Evolutionary conservation across 345 rosid species (phyloP).

Genomic region (Populus euphratica): DNA sequence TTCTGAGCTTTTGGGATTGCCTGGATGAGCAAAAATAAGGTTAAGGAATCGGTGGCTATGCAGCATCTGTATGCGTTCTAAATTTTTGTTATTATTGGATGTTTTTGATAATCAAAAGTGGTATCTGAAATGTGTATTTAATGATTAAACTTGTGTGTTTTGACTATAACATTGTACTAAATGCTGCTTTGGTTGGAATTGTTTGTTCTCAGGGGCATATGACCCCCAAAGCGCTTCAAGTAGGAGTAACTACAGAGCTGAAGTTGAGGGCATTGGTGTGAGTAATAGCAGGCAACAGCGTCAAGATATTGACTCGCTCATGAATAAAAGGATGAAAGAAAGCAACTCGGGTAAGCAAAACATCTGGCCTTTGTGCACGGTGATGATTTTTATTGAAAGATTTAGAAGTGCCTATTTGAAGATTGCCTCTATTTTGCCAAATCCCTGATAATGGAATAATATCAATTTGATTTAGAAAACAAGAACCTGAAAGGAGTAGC

Average conservation of each 20-base stretch:
- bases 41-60: no score
- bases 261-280: slow-evolving; percentile 7
- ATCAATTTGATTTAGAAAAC: not conserved
- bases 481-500: not conserved
- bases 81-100: no score
- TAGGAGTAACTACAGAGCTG: slow-evolving; percentile 10
- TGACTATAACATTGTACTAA: no score
- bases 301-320: slow-evolving; percentile 19
- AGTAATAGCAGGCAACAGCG: not conserved
- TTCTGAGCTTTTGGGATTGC: no score
- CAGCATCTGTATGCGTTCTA: no score
- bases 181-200: not conserved
- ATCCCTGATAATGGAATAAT: no score
- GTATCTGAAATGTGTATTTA: no score
- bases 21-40: no score
- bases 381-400: not conserved
- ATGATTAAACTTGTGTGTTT: no score
- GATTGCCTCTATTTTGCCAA: not conserved
- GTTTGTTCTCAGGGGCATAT: slow-evolving; percentile 30
- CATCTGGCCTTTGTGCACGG: not conserved
- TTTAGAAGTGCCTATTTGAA: not conserved
- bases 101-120: no score
- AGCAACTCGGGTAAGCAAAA: slow-evolving; percentile 33
- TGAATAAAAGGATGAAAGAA: slow-evolving; percentile 42
- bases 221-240: slow-evolving; percentile 15